A percentile compares a stretch with the other conserved stretches of the same genome.
Conservation (phyloP, 805 yeast species). For the Zygoascus flipseniorum region DNA sequence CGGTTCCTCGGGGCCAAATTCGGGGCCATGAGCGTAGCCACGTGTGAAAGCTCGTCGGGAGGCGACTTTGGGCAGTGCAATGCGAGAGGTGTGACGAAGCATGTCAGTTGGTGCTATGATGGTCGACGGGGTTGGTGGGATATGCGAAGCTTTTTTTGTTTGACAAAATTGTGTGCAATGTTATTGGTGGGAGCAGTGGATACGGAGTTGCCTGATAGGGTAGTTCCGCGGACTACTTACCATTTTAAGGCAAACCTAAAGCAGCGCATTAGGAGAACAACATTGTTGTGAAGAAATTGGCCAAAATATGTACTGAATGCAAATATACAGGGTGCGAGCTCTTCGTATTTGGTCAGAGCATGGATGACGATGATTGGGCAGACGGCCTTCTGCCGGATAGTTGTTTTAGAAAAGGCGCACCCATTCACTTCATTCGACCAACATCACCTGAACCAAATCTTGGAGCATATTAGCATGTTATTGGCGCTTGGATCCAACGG, state of each 20-base stretch:
- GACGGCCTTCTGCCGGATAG: no score
- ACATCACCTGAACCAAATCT: no score
- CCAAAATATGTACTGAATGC: no score
- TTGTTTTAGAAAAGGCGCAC: no score
- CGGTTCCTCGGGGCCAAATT: slow-evolving; percentile 15
- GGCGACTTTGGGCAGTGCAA: background rate
- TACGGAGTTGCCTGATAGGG: background rate
- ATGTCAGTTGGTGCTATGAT: background rate
- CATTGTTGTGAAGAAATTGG: no score
- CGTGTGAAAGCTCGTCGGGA: background rate
- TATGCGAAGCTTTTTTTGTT: background rate
- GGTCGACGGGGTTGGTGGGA: background rate
- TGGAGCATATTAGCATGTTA: background rate
- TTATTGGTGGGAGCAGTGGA: background rate
- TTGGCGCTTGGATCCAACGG: slow-evolving; percentile 81
- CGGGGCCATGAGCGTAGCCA: slow-evolving; percentile 3
- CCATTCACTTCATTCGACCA: no score
- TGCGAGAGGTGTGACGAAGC: background rate
- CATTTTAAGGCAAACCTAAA: no score
- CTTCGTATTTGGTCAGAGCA: no score
- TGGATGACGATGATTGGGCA: no score
- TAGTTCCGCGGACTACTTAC: background rate
- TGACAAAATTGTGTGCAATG: background rate
- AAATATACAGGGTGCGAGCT: no score
- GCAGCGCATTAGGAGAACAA: no score